Conservation (phyloP, 225 moss, liverwort and hornwort species). For the Thuidium tamariscinum region DNA sequence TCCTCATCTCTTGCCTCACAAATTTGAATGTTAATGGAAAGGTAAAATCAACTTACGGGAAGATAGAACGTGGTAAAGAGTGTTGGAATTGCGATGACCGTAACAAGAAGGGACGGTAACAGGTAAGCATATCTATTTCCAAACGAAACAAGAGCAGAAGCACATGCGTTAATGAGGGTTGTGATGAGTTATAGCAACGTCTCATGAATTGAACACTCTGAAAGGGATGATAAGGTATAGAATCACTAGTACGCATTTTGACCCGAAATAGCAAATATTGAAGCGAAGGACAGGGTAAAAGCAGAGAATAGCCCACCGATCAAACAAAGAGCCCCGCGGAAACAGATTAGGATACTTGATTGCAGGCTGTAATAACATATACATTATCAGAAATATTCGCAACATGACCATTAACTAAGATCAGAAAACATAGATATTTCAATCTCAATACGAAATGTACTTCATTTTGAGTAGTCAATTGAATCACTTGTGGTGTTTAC, state of each 20-base stretch:
- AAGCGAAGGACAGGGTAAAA: not conserved
- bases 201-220: not conserved
- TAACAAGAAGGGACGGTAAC: conserved; percentile 36
- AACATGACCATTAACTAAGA: not conserved
- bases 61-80: conserved; percentile 15
- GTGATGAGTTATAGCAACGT: not conserved
- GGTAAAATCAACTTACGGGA: conserved; percentile 24
- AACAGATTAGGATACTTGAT: conserved; percentile 55
- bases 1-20: not conserved
- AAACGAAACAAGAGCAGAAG: not conserved
- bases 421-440: not conserved
- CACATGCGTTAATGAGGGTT: not conserved
- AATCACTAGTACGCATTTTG: not conserved
- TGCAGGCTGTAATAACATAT: conserved; percentile 46
- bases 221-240: not conserved
- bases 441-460: not conserved
- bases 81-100: conserved; percentile 16
- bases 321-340: conserved; percentile 57
- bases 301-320: conserved; percentile 29
- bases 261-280: not conserved
- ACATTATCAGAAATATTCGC: not conserved
- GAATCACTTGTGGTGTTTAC: conserved; percentile 8
- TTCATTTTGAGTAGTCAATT: not conserved
- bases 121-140: conserved; percentile 30
- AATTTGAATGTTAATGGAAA: not conserved